Conservation (phyloP, 192 early-diverging fungal species). For the Gigaspora rosea region DNA sequence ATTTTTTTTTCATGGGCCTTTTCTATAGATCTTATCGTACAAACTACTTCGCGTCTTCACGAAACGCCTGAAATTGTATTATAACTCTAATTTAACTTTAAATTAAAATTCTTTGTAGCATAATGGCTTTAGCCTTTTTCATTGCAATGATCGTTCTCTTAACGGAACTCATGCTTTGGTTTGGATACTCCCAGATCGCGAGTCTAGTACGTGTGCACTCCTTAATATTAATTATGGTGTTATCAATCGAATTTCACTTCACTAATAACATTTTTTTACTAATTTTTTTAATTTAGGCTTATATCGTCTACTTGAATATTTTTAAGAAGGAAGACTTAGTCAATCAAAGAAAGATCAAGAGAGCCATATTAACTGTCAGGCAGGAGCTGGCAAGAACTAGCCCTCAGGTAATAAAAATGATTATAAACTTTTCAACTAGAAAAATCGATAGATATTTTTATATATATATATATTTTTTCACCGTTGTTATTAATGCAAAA, state of each 20-base stretch:
- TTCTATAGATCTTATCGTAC: no score
- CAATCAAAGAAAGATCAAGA: constrained; percentile 63
- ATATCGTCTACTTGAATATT: constrained; percentile 53
- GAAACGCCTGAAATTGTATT: no score
- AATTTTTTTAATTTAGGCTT: constrained; percentile 41
- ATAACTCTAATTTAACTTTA: no score
- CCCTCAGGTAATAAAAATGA: constrained; percentile 53
- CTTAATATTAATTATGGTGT: background rate
- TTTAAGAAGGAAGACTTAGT: constrained; percentile 56
- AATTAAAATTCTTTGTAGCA: background rate
- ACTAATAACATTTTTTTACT: background rate
- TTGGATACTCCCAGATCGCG: constrained; percentile 57
- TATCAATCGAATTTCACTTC: background rate
- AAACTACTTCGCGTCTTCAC: no score
- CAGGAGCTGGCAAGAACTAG: constrained; percentile 67
- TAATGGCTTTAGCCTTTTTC: constrained; percentile 54
- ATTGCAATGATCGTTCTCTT: constrained; percentile 65
- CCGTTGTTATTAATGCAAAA: no score
- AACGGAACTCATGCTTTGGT: constrained; percentile 57
- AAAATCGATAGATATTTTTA: no score
- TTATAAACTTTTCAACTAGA: no score
- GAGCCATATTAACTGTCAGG: constrained; percentile 62
- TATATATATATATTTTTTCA: no score
- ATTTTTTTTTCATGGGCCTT: no score
- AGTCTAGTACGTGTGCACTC: constrained; percentile 41